Base-by-base conservation (phyloP, 306 rosid genomes). In the Casuarina glauca region DNA sequence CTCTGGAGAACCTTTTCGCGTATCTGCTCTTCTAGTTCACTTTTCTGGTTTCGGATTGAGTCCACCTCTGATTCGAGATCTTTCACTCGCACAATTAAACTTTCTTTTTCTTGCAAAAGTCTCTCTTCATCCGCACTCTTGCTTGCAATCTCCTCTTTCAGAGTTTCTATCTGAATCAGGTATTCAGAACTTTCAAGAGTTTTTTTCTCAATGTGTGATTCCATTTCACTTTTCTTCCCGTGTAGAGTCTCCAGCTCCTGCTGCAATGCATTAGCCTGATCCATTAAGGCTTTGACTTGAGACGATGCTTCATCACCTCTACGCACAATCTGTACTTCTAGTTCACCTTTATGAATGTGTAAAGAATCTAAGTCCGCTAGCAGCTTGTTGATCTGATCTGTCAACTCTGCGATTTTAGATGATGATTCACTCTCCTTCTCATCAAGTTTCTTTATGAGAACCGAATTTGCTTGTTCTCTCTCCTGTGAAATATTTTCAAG, bases 121-220 rank as follows among this genome's bases (percentile, higher is more conserved):
- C 46, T 86, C 86, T 84, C 87, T 43, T 88, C 86, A 61, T 86
- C 90, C 36, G 78, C 49, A 53, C 77, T 69, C 87, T 80, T 91
- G 71, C 76, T 78, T 51, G 73, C 84, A 35, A 89, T 80, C 74
- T 90, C 93, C 77, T 94, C 94, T 68, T 88, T 85, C 75, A 90
- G 84, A 72, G 41, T 76, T 86, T 90, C 91, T 42, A 91, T 63
- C 77, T 90, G 91, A 67, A 82, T 81, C 78, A 73, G 70, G 66
- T 70, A 66, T 74, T 87, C 86, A 0, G 93, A 87, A 71, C 72
- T 86, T 83, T 82, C 88, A 76, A 20, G 86, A 49, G 79, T 77
- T 73, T 85, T 89, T 60, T 75, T 86, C 80, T 72, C 88, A 11
- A 89, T 76, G 79, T 89, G 88, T 79, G 72, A 81, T 78, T 87